Evolutionary conservation across 805 yeast genomes (phyloP).

Genomic region (Candida jianshihensis): DNA sequence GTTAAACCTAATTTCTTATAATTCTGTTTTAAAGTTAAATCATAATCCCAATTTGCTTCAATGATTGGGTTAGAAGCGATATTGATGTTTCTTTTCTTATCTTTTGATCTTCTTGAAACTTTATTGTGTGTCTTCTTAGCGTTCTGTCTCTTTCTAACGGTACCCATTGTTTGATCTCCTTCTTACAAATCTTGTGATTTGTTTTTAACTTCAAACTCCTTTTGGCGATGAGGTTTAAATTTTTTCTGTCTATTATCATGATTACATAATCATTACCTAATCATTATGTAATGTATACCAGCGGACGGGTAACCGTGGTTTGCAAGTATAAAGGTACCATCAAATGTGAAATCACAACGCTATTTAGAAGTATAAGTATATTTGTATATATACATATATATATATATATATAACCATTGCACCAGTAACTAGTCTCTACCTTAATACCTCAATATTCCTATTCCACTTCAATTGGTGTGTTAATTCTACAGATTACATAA

Average conservation of each 20-base stretch:
- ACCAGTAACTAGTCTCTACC: too few relatives aligned
- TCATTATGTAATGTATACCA: too few relatives aligned
- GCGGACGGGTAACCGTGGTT: too few relatives aligned
- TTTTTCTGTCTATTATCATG: neutral
- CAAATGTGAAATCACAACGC: too few relatives aligned
- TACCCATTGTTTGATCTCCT: slow-evolving; percentile 36
- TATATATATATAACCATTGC: too few relatives aligned
- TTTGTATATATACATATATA: too few relatives aligned
- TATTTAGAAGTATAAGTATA: too few relatives aligned
- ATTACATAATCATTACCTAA: neutral
- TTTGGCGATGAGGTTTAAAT: slow-evolving; percentile 2
- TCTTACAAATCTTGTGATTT: neutral
- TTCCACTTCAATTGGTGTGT: too few relatives aligned
- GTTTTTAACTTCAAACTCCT: neutral
- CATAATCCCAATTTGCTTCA: slow-evolving; percentile 85
- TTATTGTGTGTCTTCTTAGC: slow-evolving; percentile 64
- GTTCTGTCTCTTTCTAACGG: slow-evolving; percentile 84
- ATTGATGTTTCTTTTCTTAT: slow-evolving; percentile 59
- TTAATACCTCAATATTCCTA: too few relatives aligned
- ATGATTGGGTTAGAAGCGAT: slow-evolving; percentile 73
- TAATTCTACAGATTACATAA: too few relatives aligned
- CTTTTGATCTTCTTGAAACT: slow-evolving; percentile 64
- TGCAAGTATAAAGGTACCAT: too few relatives aligned
- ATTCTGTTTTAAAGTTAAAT: slow-evolving; percentile 76
- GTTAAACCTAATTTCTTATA: slow-evolving; percentile 76